Evolutionary conservation across 257 asterid genomes (phyloP), one percentile per base, ranked within the genome.

Genomic region (Dorcoceras hygrometricum): DNA sequence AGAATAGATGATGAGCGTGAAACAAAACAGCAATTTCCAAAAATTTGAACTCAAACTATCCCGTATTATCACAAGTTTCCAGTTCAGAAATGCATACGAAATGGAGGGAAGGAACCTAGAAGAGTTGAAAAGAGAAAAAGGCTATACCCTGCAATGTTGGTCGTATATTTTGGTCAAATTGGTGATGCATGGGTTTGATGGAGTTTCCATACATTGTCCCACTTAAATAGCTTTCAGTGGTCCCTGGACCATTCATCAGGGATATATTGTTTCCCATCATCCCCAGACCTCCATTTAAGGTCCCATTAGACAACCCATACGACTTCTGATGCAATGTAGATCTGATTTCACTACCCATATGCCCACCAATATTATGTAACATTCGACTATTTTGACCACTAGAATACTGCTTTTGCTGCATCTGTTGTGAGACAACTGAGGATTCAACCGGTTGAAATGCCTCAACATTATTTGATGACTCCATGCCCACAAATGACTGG

Each of bases 341-440:
- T 81, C 93, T 88, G 62, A 85, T 75, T 68, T 83, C 97, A 73
- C 90, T 86, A 65, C 86, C 81, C 90, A 87, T 78, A 73, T 83
- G 91, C 73, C 92, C 88, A 61, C 95, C 95, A 73, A 86, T 84
- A 67, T 79, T 86, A 75, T 85, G 99, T 76, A 91, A 82, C 60
- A 84, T 81, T 76, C 86, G 87, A 72, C 92, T 86, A 70, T 88
- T 90, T 78, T 89, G 96, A 63, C 87, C 82, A 70, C 83, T 80
- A 73, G 70, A 80, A 66, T 81, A 90, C 71, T 84, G 97, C 83
- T 79, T 85, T 73, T 85, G 95, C 82, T 83, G 96, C 84, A 81
- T 76, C 14, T 95, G 88, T 81, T 85, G 99, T 6, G 97, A 80
- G 69, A 73, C 76, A n/a, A 75, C 74, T 23, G 87, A 53, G 71